Conservation (phyloP, 331 rosid species). For the Quercus lobata region DNA sequence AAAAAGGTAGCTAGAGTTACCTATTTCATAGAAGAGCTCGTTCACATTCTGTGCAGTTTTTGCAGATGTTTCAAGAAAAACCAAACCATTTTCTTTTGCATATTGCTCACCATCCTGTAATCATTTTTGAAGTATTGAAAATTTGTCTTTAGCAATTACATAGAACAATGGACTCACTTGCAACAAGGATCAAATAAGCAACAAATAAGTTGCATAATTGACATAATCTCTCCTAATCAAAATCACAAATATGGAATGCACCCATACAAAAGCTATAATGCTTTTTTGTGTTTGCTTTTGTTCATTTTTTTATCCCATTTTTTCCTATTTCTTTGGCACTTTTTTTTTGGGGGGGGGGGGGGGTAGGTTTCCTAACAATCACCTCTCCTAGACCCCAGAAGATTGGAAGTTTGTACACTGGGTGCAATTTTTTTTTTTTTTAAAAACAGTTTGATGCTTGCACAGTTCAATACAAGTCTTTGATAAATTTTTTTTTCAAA, state of each 20-base stretch:
- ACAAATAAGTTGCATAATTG: background rate
- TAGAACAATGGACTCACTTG: background rate
- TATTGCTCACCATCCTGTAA: slow-evolving; percentile 72
- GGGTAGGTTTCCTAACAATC: too few species aligned
- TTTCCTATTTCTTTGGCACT: background rate
- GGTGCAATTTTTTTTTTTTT: too few species aligned
- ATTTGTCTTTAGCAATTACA: background rate
- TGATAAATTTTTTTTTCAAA: background rate
- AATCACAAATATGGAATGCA: background rate
- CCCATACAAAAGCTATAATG: background rate
- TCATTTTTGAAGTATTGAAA: background rate
- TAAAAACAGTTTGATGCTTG: background rate
- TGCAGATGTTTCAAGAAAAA: slow-evolving; percentile 82
- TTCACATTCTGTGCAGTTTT: slow-evolving; percentile 85
- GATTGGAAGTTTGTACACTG: too few species aligned
- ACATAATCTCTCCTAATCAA: background rate
- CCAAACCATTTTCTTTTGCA: slow-evolving; percentile 72
- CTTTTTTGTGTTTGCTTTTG: background rate
- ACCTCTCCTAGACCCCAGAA: too few species aligned
- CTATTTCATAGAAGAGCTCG: slow-evolving; percentile 90
- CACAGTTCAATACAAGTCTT: background rate
- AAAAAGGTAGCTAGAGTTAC: slow-evolving; percentile 29
- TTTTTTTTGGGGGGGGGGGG: background rate
- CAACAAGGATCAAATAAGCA: background rate
- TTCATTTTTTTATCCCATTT: background rate